phyloP scores from a whole-genome alignment of 352 stramenopile species.

The Thraustochytrium sp. region DNA sequence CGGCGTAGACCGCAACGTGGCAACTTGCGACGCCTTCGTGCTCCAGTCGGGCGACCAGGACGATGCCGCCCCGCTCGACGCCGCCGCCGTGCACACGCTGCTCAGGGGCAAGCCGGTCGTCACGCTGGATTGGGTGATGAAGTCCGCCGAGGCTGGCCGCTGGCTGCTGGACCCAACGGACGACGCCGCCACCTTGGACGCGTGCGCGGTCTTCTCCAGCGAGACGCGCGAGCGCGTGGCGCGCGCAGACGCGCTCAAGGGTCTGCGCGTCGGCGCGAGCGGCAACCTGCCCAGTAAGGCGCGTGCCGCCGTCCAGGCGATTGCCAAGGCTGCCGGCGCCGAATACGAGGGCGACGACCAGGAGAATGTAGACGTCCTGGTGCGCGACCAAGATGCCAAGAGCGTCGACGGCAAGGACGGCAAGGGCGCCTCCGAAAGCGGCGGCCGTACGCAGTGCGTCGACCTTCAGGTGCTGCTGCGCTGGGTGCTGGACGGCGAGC shows the following conservation, averaged over 20 bases:
- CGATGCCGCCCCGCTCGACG: not conserved
- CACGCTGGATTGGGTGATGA: not conserved
- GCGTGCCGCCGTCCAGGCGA: not conserved
- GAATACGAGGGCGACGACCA: not conserved
- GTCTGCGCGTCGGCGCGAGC: not conserved
- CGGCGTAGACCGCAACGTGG: not conserved
- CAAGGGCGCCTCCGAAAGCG: no score
- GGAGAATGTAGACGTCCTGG: slow-evolving; percentile 10
- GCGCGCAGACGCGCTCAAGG: not conserved
- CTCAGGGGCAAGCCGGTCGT: not conserved
- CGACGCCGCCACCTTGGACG: not conserved
- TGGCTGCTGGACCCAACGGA: not conserved
- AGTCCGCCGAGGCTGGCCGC: not conserved
- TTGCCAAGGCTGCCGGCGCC: not conserved
- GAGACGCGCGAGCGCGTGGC: not conserved
- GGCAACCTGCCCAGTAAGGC: not conserved
- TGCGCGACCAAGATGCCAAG: not conserved
- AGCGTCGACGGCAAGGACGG: no score
- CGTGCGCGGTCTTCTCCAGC: not conserved
- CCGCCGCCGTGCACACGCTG: not conserved
- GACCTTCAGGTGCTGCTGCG: not conserved
- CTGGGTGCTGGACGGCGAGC: not conserved
- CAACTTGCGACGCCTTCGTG: not conserved
- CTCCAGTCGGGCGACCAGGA: not conserved
- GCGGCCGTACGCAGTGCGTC: not conserved